These are phyloP conservation scores for Mycena polygramma DNA, from an alignment of 768 basidiomycete genomes.

Conservation along the genomic window DNA sequence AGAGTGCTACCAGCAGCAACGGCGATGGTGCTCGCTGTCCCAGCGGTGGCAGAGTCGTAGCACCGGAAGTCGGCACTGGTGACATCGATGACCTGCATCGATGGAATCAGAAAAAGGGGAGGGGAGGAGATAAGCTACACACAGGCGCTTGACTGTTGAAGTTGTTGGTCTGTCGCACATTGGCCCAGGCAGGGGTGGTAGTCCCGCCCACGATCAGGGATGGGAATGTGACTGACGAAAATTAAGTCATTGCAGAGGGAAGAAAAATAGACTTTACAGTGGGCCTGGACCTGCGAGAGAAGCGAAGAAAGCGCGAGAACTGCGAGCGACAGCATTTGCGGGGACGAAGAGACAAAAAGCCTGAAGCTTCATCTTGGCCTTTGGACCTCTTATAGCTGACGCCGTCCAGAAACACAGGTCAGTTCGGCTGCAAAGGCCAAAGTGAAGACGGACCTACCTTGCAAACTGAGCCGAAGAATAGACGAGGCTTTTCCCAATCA, in stretches of 20 bases:
- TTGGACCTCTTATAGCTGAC: constrained; percentile 16
- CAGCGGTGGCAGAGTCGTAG: constrained; percentile 56
- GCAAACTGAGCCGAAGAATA: constrained; percentile 29
- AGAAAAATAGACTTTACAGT: constrained; percentile 35
- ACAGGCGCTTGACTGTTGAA: constrained; percentile 56
- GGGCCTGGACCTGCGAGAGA: constrained; percentile 31
- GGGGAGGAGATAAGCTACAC: constrained; percentile 12
- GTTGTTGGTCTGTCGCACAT: constrained; percentile 63
- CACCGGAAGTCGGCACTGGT: constrained; percentile 62
- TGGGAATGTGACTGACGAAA: constrained; percentile 58
- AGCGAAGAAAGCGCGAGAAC: constrained; percentile 30
- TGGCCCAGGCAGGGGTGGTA: constrained; percentile 54
- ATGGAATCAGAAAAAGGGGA: neutral
- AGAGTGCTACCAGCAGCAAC: constrained; percentile 60
- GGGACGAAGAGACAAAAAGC: constrained; percentile 4
- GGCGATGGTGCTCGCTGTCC: constrained; percentile 57
- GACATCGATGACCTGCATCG: constrained; percentile 57
- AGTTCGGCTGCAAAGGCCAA: too few relatives aligned
- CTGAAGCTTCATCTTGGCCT: constrained; percentile 7
- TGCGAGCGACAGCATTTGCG: constrained; percentile 25
- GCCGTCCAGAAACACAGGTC: neutral
- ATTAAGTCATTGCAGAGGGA: neutral
- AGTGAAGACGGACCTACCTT: too few relatives aligned
- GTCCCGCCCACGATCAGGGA: constrained; percentile 56
- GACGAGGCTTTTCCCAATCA: constrained; percentile 29